Percentiles rank a stretch among this genome's conserved stretches.
These are phyloP conservation scores for Rubroboletus satanas DNA, from an alignment of 768 basidiomycete species.

Conservation along the genomic window DNA sequence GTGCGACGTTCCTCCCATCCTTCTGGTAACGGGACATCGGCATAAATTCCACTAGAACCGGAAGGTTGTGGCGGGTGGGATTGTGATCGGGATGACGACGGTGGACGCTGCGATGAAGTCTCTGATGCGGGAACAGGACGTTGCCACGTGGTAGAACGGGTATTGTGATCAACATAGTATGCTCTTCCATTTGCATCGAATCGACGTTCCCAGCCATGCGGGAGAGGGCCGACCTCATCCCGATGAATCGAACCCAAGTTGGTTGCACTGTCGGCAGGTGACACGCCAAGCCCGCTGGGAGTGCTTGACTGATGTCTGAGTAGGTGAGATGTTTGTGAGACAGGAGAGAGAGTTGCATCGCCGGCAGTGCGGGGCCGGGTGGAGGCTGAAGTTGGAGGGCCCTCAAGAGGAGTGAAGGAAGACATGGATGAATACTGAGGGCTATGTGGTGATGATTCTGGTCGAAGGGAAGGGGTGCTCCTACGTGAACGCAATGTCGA, in stretches of 20 bases:
- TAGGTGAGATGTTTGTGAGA: slow-evolving; percentile 7
- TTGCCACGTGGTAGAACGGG: slow-evolving; percentile 78
- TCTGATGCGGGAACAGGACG: slow-evolving; percentile 36
- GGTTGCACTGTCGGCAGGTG: slow-evolving; percentile 1
- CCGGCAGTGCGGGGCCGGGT: slow-evolving; percentile 16
- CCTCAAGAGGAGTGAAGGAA: slow-evolving; percentile 13
- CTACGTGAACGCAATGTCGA: slow-evolving; percentile 15
- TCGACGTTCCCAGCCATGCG: slow-evolving; percentile 81
- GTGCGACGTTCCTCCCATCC: slow-evolving; percentile 94
- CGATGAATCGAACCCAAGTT: slow-evolving; percentile 35
- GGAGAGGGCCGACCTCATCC: slow-evolving; percentile 61
- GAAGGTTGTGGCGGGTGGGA: slow-evolving; percentile 29
- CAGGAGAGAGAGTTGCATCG: slow-evolving; percentile 10
- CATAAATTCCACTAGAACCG: slow-evolving; percentile 35
- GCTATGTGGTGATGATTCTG: slow-evolving; percentile 16
- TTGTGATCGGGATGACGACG: slow-evolving; percentile 13
- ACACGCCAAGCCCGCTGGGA: slow-evolving; percentile 2
- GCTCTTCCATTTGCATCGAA: slow-evolving; percentile 59
- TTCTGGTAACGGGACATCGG: slow-evolving; percentile 71
- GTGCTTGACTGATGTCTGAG: slow-evolving; percentile 14
- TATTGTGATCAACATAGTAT: slow-evolving; percentile 88
- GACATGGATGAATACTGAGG: slow-evolving; percentile 19
- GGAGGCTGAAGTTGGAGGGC: slow-evolving; percentile 4
- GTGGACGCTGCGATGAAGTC: slow-evolving; percentile 19
- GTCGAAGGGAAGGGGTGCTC: slow-evolving; percentile 24